These are phyloP conservation scores for Streptanthus diversifolius DNA, from an alignment of 345 rosid genomes.

Conservation along the genomic window DNA sequence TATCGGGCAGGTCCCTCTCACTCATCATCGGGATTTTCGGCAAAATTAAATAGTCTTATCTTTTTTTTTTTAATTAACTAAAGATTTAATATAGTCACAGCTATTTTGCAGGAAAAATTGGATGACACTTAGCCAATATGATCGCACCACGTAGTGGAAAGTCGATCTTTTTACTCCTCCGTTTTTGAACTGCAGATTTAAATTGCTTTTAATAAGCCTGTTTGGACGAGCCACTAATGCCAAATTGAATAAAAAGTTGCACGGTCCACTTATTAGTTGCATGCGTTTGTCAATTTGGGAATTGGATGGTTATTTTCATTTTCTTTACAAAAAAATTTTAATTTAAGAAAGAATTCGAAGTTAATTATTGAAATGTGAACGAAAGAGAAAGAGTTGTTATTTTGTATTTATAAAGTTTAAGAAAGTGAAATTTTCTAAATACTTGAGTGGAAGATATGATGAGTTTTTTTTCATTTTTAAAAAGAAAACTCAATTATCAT, in stretches of 20 bases:
- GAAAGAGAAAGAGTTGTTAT: background rate
- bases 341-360: background rate
- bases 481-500: background rate
- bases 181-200: background rate
- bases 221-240: background rate
- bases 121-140: background rate
- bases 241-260: background rate
- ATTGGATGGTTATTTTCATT: background rate
- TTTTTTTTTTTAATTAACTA: background rate
- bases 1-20: conserved; percentile 8
- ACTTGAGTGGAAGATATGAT: background rate
- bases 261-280: conserved; percentile 7
- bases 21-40: conserved; percentile 15
- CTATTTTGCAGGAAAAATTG: background rate
- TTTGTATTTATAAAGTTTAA: background rate
- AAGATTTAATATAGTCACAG: background rate
- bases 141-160: background rate
- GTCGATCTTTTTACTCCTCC: background rate
- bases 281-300: background rate
- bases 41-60: background rate
- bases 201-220: background rate
- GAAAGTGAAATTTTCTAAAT: background rate
- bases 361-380: background rate
- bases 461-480: background rate
- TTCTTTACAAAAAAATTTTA: too few relatives aligned